Evolutionary conservation across 306 rosid genomes (phyloP), one percentile per base, ranked within the genome.

Genomic region (Comarum palustre): DNA sequence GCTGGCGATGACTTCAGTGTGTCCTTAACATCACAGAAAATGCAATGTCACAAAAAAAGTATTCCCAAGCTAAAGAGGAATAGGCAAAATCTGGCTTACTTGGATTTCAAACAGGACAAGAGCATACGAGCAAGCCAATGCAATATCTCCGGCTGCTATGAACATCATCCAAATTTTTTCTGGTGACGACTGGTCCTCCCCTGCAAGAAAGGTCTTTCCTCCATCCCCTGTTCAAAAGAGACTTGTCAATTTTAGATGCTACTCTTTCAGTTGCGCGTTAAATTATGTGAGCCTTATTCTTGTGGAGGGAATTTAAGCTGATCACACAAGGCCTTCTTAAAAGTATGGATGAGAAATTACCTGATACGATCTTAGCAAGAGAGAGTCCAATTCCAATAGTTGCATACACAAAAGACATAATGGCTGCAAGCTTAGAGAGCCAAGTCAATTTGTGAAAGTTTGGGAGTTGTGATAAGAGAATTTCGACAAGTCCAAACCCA

Each of bases 1-100:
- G 97, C 77, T 42, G 91, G 93, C 5, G 75, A 57, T 48, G 96
- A 86, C 84, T 73, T 89, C 64, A 86, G 54, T 14, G 96, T 87
- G 80, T 89, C 96, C 97, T 91, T 75, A 67, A 77, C 67, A 83
- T 31, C 46, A 0, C 6, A 70, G 31, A 10, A 5, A 59, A 22
- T 31, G 6, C 7, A n/a, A 32, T 36, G 34, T 19, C 15, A n/a
- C 47, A 41, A 41, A 10, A 43, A 3, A 13, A 4, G 15, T 52
- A 2, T 22, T 34, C 16, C 57, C 36, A 57, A 25, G 36, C 16
- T 11, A 3, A 36, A 54, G 24, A 20, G 19, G 10, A 20, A 7
- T 41, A 66, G 24, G 11, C 63, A 57, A 12, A 50, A 51, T 51
- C n/a, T 36, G 45, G 31, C 69, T 78, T 77, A 87, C 92, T 78